phyloP scores from a whole-genome alignment of 2,329 filamentous ascomycete genomes.

The Nothopassalora personata region DNA sequence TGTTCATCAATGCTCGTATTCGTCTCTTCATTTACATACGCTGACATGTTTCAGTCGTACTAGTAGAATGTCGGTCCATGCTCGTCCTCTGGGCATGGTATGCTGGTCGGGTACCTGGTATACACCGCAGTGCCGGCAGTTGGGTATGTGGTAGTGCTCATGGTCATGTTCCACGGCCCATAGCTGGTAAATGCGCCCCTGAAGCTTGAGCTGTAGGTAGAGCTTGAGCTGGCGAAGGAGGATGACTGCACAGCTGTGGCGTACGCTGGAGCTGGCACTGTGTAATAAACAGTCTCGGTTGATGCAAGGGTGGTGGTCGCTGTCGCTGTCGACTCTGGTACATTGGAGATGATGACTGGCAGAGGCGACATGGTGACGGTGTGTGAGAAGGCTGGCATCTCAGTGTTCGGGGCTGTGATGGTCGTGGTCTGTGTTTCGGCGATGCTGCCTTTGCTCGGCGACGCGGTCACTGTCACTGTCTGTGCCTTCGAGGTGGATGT shows the following conservation, averaged over 20 bases:
- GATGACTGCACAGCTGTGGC: conserved; percentile 1
- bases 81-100: not conserved
- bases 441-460: conserved; percentile 2
- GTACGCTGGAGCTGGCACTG: not conserved
- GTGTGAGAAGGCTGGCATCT: not conserved
- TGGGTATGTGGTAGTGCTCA: not conserved
- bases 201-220: not conserved
- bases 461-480: conserved; percentile 4
- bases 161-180: not conserved
- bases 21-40: not conserved
- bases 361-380: not conserved
- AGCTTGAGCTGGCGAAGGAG: not conserved
- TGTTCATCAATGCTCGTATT: not conserved
- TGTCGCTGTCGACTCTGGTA: not conserved
- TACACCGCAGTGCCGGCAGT: not conserved
- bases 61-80: not conserved
- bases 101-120: not conserved
- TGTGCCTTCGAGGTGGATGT: conserved; percentile 1
- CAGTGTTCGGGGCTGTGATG: not conserved
- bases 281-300: conserved; percentile 3
- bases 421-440: conserved; percentile 2
- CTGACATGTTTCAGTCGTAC: not conserved
- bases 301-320: not conserved
- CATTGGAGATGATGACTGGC: not conserved
- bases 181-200: not conserved